Evolutionary conservation across 1,284 basidiomycete species (phyloP).

Genomic region (Neonothopanus nambi): DNA sequence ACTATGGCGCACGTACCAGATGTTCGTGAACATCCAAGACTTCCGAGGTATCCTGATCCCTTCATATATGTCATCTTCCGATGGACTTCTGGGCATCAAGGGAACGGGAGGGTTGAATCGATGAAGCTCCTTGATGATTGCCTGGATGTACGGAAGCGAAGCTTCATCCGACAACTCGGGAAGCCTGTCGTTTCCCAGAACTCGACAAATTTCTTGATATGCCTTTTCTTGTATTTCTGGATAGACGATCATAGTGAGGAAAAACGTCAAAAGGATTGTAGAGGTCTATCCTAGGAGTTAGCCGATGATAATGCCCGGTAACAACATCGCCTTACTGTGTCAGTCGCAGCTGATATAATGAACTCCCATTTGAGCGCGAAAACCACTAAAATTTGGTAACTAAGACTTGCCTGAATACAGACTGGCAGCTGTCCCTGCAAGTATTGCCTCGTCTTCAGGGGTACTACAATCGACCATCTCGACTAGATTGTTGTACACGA

Average conservation of each 20-base stretch:
- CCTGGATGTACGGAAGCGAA: constrained; percentile 1
- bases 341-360: constrained; percentile 1
- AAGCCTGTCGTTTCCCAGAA: background rate
- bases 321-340: background rate
- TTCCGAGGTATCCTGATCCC: constrained; percentile 3
- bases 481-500: background rate
- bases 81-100: background rate
- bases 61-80: background rate
- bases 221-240: constrained; percentile 6
- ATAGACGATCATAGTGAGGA: background rate
- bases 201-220: background rate
- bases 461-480: background rate
- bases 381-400: background rate
- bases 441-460: background rate
- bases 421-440: background rate
- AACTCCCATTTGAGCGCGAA: background rate
- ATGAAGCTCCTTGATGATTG: constrained; percentile 5
- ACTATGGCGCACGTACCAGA: background rate
- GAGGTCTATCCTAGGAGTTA: background rate
- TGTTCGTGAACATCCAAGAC: constrained; percentile 5
- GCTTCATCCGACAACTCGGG: constrained; percentile 2
- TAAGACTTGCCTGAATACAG: background rate
- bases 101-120: constrained; percentile 10
- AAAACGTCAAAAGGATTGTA: constrained; percentile 1
- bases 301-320: no score